Base-by-base conservation (phyloP, 2,329 filamentous ascomycete genomes). In the Alternaria ethzedia region DNA sequence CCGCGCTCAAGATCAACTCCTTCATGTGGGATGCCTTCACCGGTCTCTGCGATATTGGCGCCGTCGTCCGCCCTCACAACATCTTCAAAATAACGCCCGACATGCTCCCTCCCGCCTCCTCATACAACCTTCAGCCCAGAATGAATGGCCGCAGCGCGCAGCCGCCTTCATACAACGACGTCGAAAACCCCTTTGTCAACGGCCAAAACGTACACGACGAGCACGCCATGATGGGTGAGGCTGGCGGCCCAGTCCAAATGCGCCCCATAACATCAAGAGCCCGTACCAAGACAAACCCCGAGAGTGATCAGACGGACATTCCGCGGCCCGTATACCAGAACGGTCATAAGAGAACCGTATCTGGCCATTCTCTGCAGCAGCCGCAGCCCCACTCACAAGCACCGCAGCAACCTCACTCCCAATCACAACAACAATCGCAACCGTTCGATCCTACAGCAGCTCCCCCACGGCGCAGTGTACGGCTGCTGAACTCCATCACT, bases 21-120 rank as follows among this genome's bases (percentile, higher is more conserved):
- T 95, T 98, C 80, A 96, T 97, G 88, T 99, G 96, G 96, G 96
- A 99, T 83, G 94, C 95, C 0, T 98, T 98, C 74, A 89, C 90
- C 21, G 91, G 89, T 15, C 86, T 99, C 8, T 97, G 94, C 77
- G 94, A 97, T 75, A 92, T 88, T 46, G 89, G 88, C 83, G 90
- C 93, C 47, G 90, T 89, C 69, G 86, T 98, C 58, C 89, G 92
- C 59, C 89, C 96, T 10, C 87, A 90, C 25, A 97, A 96, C 74
- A 91, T 97, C 66, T 99, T 97, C 82, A 93, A 90, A 76, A 82
- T 91, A 71, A 93, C 87, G 15, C 82, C 86, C 21, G 89, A 91
- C 66, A 86, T 91, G 80, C 80, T 87, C 57, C 75, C 73, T 3
- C 79, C 77, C 43, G 70, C 78, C 7, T 70, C 74, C 47, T 81